phyloP scores from a whole-genome alignment of 2,329 filamentous ascomycete species.

The Alternaria solani region DNA sequence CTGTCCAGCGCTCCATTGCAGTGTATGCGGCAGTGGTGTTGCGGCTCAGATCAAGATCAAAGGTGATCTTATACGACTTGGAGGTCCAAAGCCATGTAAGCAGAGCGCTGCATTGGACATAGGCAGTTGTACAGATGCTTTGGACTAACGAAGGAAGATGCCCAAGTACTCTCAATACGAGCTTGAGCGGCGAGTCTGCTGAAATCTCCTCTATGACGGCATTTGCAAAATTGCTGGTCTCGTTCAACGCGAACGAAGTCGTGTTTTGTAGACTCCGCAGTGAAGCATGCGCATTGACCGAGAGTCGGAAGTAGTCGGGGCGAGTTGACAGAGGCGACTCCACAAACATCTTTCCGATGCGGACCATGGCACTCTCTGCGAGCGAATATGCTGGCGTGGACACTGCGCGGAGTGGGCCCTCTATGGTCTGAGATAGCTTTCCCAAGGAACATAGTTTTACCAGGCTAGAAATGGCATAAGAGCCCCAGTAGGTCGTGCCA shows the following conservation, averaged over 20 bases:
- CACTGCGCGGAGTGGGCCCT: constrained; percentile 30
- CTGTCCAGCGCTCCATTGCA: constrained; percentile 55
- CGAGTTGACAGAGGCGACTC: constrained; percentile 38
- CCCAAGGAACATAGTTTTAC: constrained; percentile 31
- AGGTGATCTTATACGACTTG: constrained; percentile 50
- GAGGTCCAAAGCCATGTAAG: constrained; percentile 42
- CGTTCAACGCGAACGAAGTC: constrained; percentile 44
- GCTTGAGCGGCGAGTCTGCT: constrained; percentile 27
- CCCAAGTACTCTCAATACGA: constrained; percentile 27
- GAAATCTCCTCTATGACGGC: constrained; percentile 37
- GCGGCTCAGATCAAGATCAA: constrained; percentile 40
- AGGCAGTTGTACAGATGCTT: constrained; percentile 8
- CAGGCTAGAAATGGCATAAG: constrained; percentile 38
- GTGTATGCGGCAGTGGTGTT: constrained; percentile 30
- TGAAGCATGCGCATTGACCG: constrained; percentile 48
- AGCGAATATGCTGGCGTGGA: constrained; percentile 44
- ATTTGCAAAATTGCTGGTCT: constrained; percentile 37
- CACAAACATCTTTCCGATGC: constrained; percentile 43
- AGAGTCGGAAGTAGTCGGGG: constrained; percentile 47
- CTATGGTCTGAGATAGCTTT: constrained; percentile 25
- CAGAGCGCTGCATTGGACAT: constrained; percentile 21
- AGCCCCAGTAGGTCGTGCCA: constrained; percentile 53
- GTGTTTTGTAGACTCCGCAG: constrained; percentile 50
- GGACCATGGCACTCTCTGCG: constrained; percentile 45
- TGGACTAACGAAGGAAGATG: constrained; percentile 25